phyloP scores from a whole-genome alignment of 2,329 filamentous ascomycete genomes.

The Penicillium sp. region DNA sequence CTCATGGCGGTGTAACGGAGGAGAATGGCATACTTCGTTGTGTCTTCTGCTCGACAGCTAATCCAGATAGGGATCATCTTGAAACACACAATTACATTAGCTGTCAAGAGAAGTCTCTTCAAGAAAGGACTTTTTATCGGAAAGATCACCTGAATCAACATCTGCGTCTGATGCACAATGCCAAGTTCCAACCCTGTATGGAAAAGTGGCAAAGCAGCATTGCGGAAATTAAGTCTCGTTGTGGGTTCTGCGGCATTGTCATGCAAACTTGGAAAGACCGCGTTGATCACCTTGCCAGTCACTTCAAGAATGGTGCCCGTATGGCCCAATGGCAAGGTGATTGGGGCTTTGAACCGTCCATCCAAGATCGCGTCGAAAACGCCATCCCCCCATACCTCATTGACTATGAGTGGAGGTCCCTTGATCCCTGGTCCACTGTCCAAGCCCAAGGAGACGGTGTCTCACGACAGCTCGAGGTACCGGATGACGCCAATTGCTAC shows the following conservation, averaged over 20 bases:
- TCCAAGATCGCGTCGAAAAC: conserved; percentile 40
- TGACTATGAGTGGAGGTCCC: conserved; percentile 32
- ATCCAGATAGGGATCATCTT: conserved; percentile 58
- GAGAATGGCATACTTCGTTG: conserved; percentile 56
- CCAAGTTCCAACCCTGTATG: conserved; percentile 58
- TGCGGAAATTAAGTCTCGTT: conserved; percentile 54
- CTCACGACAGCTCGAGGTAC: conserved; percentile 25
- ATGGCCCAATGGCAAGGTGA: conserved; percentile 46
- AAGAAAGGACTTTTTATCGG: conserved; percentile 62
- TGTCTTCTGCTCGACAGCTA: conserved; percentile 58
- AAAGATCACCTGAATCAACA: conserved; percentile 66
- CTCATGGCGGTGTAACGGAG: conserved; percentile 55
- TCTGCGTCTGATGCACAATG: conserved; percentile 60
- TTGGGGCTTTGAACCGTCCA: conserved; percentile 43
- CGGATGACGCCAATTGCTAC: conserved; percentile 45
- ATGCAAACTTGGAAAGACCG: conserved; percentile 49
- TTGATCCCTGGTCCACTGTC: conserved; percentile 36
- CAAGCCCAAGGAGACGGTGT: conserved; percentile 16
- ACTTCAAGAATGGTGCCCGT: conserved; percentile 41
- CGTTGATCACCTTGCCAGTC: conserved; percentile 43
- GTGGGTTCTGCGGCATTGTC: conserved; percentile 45
- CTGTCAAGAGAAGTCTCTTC: conserved; percentile 62
- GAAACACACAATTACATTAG: conserved; percentile 60
- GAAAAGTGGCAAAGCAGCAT: conserved; percentile 60
- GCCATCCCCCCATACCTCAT: conserved; percentile 41